A percentile compares a stretch with the other conserved stretches of the same genome.
These are phyloP conservation scores for Daucus carota DNA, from an alignment of 129 eudicot species.

Conservation along the genomic window DNA sequence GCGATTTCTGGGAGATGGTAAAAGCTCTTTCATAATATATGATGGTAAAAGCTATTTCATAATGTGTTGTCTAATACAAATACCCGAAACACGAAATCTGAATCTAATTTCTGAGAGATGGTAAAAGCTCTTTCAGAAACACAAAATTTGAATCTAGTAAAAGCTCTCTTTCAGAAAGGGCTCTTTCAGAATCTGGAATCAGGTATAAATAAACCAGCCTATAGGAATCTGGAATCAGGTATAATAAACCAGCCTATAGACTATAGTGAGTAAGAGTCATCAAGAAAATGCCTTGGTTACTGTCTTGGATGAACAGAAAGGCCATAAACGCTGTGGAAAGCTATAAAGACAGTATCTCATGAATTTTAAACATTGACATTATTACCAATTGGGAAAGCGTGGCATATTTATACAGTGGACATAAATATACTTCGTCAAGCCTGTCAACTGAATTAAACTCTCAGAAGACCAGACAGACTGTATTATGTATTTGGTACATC, in stretches of 20 bases:
- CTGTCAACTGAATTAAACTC: slow-evolving; percentile 36
- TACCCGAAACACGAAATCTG: too few species aligned
- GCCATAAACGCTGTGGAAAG: slow-evolving; percentile 11
- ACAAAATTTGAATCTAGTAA: too few species aligned
- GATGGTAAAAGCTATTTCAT: too few species aligned
- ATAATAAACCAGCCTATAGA: not conserved
- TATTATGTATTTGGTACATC: slow-evolving; percentile 50
- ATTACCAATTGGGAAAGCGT: slow-evolving; percentile 45
- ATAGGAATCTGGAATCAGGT: not conserved
- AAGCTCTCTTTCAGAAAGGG: too few species aligned
- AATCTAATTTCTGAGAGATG: too few species aligned
- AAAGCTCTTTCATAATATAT: too few species aligned
- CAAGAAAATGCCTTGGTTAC: not conserved
- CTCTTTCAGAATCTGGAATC: too few species aligned
- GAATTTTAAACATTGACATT: slow-evolving; percentile 36
- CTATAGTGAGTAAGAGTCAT: not conserved
- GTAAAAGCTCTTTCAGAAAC: too few species aligned
- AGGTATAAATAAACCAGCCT: too few species aligned
- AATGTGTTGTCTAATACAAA: too few species aligned
- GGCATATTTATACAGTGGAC: slow-evolving; percentile 39
- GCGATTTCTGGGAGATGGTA: too few species aligned
- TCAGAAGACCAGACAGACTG: slow-evolving; percentile 45
- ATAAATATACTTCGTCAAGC: slow-evolving; percentile 30
- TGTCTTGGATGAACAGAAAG: too few species aligned
- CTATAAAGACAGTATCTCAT: slow-evolving; percentile 15